A percentile compares a stretch with the other conserved stretches of the same genome.
Conservation (phyloP, 2,329 filamentous ascomycete species). For the Calonectria crousiana region DNA sequence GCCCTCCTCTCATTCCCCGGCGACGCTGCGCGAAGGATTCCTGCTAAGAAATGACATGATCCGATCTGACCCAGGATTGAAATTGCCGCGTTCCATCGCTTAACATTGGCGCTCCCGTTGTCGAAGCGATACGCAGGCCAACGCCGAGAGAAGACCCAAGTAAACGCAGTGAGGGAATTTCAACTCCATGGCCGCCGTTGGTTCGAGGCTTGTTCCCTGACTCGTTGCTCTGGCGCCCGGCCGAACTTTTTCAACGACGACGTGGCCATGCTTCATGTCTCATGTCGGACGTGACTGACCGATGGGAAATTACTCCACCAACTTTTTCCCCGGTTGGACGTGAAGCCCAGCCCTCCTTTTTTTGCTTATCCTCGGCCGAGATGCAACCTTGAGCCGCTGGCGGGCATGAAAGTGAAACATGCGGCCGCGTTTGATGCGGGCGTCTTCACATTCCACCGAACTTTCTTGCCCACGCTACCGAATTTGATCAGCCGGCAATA, state of each 20-base stretch:
- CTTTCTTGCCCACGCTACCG: background rate
- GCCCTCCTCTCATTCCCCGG: background rate
- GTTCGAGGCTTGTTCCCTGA: background rate
- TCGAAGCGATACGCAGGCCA: background rate
- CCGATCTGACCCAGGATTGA: slow-evolving; percentile 62
- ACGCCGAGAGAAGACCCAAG: background rate
- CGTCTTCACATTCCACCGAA: background rate
- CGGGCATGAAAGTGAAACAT: slow-evolving; percentile 6
- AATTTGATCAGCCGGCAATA: background rate
- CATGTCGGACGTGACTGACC: background rate
- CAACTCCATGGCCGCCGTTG: background rate
- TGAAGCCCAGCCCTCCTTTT: slow-evolving; percentile 11
- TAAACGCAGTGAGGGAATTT: slow-evolving; percentile 10
- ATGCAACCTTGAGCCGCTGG: background rate
- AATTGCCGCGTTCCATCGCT: slow-evolving; percentile 15
- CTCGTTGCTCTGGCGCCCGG: slow-evolving; percentile 6
- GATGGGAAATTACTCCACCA: slow-evolving; percentile 15
- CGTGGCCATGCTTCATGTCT: slow-evolving; percentile 12
- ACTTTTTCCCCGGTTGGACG: slow-evolving; percentile 9
- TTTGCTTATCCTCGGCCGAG: slow-evolving; percentile 8
- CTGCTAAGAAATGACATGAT: slow-evolving; percentile 23
- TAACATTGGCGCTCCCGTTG: slow-evolving; percentile 5
- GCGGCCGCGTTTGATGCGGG: slow-evolving; percentile 1
- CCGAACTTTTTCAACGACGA: slow-evolving; percentile 8
- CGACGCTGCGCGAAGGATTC: background rate